Conservation (phyloP, 345 rosid genomes). For the Linum tenue region DNA sequence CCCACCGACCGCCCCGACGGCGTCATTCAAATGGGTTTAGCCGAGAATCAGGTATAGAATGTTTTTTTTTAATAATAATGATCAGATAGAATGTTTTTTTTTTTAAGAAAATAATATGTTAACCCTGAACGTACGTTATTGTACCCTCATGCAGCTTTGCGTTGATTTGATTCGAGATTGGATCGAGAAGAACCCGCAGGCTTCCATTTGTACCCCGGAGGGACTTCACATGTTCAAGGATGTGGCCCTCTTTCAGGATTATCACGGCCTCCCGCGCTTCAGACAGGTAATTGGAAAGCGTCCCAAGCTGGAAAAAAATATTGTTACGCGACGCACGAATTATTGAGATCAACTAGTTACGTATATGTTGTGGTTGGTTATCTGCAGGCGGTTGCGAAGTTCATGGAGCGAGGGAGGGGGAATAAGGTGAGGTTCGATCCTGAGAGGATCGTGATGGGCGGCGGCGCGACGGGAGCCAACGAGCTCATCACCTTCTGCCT, state of each 20-base stretch:
- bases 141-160: constrained; percentile 11
- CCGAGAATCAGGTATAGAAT: constrained; percentile 63
- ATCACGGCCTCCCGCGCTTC: constrained; percentile 9
- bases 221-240: background rate
- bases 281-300: background rate
- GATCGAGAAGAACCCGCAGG: constrained; percentile 6
- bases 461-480: constrained; percentile 20
- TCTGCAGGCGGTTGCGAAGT: constrained; percentile 17
- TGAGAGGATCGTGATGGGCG: constrained; percentile 17
- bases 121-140: background rate
- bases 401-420: constrained; percentile 16
- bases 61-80: background rate
- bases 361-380: background rate
- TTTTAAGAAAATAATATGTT: background rate
- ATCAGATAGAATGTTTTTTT: background rate
- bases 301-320: background rate
- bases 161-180: constrained; percentile 10
- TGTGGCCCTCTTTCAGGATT: constrained; percentile 10
- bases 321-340: background rate
- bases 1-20: constrained; percentile 44
- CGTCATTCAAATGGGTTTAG: constrained; percentile 82
- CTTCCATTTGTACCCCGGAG: constrained; percentile 7
- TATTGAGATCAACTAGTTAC: background rate
- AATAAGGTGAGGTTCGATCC: constrained; percentile 17
- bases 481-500: constrained; percentile 14